phyloP scores from a whole-genome alignment of 495 filamentous ascomycete genomes.

The Xylaria castorea region DNA sequence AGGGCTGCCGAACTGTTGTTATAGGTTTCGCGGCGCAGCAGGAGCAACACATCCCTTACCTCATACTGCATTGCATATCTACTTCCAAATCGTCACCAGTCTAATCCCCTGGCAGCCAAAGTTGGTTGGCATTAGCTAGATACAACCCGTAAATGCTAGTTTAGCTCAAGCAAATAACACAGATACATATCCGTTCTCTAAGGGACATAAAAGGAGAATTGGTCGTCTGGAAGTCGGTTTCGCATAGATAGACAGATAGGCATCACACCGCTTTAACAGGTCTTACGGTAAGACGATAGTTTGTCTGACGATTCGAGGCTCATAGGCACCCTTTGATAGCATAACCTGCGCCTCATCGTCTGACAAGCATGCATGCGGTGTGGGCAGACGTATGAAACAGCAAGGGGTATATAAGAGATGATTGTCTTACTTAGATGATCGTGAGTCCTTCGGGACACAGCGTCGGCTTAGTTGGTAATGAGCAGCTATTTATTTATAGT shows the following conservation, averaged over 20 bases:
- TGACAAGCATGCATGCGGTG: neutral
- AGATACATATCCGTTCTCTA: neutral
- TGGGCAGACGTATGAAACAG: too few relatives aligned
- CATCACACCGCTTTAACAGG: neutral
- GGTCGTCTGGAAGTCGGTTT: neutral
- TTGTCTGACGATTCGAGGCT: neutral
- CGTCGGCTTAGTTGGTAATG: neutral
- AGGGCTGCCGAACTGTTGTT: neutral
- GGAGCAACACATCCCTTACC: neutral
- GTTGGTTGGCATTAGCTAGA: neutral
- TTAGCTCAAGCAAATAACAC: neutral
- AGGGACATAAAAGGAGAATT: neutral
- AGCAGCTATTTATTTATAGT: neutral
- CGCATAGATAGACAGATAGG: neutral
- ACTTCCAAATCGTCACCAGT: neutral
- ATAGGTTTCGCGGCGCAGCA: slow-evolving; percentile 3
- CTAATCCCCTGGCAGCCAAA: neutral
- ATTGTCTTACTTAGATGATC: neutral
- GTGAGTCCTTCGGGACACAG: neutral
- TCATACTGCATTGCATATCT: neutral
- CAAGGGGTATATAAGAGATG: neutral
- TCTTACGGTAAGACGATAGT: neutral
- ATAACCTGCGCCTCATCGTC: neutral
- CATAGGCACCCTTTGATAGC: neutral
- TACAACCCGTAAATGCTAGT: neutral